Evolutionary conservation across 2,329 filamentous ascomycete species (phyloP), one percentile per base, ranked within the genome.

Genomic region (Xylaria sp.): DNA sequence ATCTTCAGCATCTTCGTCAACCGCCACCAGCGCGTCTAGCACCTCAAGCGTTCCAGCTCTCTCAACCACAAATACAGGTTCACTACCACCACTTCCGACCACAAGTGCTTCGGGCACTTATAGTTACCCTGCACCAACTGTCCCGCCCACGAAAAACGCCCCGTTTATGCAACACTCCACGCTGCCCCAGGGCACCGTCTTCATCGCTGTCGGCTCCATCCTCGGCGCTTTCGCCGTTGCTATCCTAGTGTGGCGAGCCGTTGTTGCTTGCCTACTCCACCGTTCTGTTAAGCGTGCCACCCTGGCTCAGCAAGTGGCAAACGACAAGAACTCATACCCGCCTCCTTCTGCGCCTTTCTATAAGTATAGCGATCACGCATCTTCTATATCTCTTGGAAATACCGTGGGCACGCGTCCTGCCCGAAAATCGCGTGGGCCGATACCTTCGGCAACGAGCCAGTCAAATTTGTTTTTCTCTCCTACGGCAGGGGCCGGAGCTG

Each of bases 381-480:
- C 87, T 47, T 84, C 83, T n/a, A 83, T 83, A 69, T 87, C 84
- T 24, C 76, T 86, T 32, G 79, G 79, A 70, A 83, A 83, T 61
- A 81, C 82, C 32, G 79, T 81, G 11, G 81, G 81, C 61, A 85
- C 83, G 54, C 88, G 88, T 30, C 83, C 83, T 45, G 80, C 82
- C 32, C 83, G 86, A 64, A 83, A 86, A 57, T 85, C 85, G 14
- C 85, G 87, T 56, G 85, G 83, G 0, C 84, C 85, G 2, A 80
- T 82, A 34, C 85, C 85, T 1, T 87, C 82, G 59, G 88, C 86
- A 30, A 88, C 85, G 11, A 92, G 88, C 76, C 84, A 86, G 74
- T 89, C 89, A 45, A 93, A 91, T 70, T 85, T 98, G 17, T 99
- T 99, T 87, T 99, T 97, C 84, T 97, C 94, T 7, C 96, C 96